Percentiles rank a stretch among this genome's conserved stretches.
phyloP scores from a whole-genome alignment of 78 protist genomes.

The Pelomyxa schiedti region DNA sequence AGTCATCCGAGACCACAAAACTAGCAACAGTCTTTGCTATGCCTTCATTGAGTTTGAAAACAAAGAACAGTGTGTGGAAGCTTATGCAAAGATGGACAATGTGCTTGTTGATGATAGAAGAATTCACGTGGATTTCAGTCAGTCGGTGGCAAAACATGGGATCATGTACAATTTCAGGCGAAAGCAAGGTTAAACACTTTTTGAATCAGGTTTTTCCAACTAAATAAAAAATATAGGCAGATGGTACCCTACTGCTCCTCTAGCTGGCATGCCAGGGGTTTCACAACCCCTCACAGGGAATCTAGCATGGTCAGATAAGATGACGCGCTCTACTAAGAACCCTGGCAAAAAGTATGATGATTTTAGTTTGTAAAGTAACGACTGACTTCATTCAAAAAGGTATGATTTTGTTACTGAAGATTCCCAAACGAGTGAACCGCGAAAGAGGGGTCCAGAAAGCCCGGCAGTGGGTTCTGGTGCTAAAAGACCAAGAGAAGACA shows the following conservation, averaged over 20 bases:
- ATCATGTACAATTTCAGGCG: not conserved
- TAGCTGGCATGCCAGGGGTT: not conserved
- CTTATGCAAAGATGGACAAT: slow-evolving; percentile 92
- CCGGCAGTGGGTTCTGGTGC: not conserved
- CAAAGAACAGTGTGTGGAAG: slow-evolving; percentile 50
- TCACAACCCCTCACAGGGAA: not conserved
- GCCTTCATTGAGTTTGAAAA: slow-evolving; percentile 91
- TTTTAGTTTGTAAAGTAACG: not conserved
- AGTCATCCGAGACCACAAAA: slow-evolving; percentile 72
- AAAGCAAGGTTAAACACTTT: not conserved
- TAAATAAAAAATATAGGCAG: not conserved
- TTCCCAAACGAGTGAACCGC: not conserved
- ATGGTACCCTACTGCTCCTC: not conserved
- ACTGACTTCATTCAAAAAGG: slow-evolving; percentile 20
- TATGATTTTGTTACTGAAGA: slow-evolving; percentile 21
- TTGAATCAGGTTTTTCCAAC: not conserved
- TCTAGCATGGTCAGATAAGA: not conserved
- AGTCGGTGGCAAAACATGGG: slow-evolving; percentile 59
- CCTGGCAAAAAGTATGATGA: not conserved
- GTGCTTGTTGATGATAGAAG: slow-evolving; percentile 94
- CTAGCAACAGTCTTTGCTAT: slow-evolving; percentile 75
- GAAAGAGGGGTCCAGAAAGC: not conserved
- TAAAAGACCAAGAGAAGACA: not conserved
- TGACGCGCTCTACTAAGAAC: slow-evolving; percentile 6
- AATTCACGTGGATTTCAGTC: slow-evolving; percentile 92